phyloP scores from a whole-genome alignment of 1,139 yeast genomes.

The Kodamaea ohmeri region DNA sequence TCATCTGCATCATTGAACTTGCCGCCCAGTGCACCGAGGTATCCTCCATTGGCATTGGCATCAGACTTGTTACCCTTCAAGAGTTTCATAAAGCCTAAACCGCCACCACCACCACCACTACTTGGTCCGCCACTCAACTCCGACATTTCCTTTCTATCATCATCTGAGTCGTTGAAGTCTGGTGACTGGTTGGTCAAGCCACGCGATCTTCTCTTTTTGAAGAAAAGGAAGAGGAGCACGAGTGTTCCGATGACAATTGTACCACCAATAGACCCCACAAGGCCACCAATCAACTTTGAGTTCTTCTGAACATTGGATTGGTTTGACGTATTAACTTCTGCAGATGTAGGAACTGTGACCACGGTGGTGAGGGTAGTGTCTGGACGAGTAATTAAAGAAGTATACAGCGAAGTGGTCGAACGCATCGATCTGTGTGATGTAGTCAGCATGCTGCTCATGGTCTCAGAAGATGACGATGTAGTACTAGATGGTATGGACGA shows the following conservation, averaged over 20 bases:
- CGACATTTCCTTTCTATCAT: conserved; percentile 12
- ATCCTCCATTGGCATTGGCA: conserved; percentile 10
- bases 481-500: conserved; percentile 11
- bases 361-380: conserved; percentile 46
- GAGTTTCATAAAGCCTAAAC: conserved; percentile 28
- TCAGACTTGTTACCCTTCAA: conserved; percentile 21
- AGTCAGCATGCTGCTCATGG: conserved; percentile 13
- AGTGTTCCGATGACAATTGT: conserved; percentile 40
- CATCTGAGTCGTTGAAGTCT: conserved; percentile 36
- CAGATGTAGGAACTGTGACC: conserved; percentile 38
- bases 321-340: conserved; percentile 12
- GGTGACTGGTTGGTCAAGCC: conserved; percentile 44
- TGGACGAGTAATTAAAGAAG: conserved; percentile 25
- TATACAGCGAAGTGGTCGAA: conserved; percentile 18
- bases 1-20: conserved; percentile 10
- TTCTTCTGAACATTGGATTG: conserved; percentile 25
- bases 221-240: conserved; percentile 36
- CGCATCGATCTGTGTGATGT: conserved; percentile 15
- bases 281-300: conserved; percentile 44
- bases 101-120: conserved; percentile 4
- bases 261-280: conserved; percentile 50
- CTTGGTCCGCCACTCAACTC: conserved; percentile 7
- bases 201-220: conserved; percentile 31
- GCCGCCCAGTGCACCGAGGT: conserved; percentile 12
- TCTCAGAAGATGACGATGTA: too few species aligned